These are phyloP conservation scores for Mycena epipterygia DNA, from an alignment of 768 basidiomycete genomes.

Conservation along the genomic window DNA sequence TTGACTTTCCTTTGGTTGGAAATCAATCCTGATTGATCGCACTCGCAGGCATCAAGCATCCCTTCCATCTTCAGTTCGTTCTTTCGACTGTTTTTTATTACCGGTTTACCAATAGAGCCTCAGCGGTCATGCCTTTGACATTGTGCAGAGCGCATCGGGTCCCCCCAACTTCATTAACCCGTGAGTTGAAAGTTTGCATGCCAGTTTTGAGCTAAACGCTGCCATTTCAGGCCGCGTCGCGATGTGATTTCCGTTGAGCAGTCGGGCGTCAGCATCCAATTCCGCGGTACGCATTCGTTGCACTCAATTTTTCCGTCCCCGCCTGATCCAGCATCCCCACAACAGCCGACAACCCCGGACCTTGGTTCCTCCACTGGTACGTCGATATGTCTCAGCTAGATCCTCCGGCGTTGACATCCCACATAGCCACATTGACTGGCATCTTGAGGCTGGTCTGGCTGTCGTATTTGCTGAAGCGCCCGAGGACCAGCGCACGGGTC, in stretches of 20 bases:
- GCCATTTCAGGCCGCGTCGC: slow-evolving; percentile 36
- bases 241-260: slow-evolving; percentile 39
- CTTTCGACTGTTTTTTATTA: neutral
- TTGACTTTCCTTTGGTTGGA: neutral
- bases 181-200: neutral
- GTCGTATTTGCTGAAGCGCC: slow-evolving; percentile 54
- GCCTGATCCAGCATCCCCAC: no score
- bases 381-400: slow-evolving; percentile 33
- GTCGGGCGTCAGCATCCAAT: slow-evolving; percentile 13
- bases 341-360: slow-evolving; percentile 1
- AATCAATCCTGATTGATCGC: no score
- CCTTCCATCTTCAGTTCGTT: slow-evolving; percentile 31
- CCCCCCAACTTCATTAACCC: slow-evolving; percentile 41
- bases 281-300: slow-evolving; percentile 8
- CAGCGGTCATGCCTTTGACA: slow-evolving; percentile 45
- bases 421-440: slow-evolving; percentile 45
- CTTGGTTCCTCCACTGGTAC: slow-evolving; percentile 12
- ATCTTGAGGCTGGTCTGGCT: slow-evolving; percentile 55
- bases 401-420: slow-evolving; percentile 42
- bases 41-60: slow-evolving; percentile 19
- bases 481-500: slow-evolving; percentile 41
- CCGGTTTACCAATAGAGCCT: neutral
- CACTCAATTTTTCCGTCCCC: no score
- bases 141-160: slow-evolving; percentile 37
- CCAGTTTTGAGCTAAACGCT: neutral